Base-by-base conservation (phyloP, 1,284 basidiomycete species). In the Heterobasidion occidentale region DNA sequence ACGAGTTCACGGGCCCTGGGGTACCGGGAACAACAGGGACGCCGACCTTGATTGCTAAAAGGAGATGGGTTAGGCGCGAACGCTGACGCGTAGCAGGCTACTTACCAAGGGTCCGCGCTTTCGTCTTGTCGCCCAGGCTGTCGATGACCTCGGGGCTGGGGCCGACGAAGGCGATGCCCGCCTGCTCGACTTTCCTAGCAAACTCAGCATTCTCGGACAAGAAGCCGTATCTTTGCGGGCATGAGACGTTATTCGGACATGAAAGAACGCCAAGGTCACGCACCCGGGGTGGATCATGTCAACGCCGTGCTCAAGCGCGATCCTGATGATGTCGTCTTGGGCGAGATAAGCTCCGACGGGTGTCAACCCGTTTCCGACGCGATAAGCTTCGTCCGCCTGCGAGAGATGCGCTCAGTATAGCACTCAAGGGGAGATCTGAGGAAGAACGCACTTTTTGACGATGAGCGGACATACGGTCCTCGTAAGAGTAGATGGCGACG, bases 211-310 rank as follows among this genome's bases (percentile, higher is more conserved):
- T 99, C 75, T 99, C 97, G 51, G 94, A 92, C 35, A 99, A 78
- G 84, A 99, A 99, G 59, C 96, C 96, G 70, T 98, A 98, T 59
- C 93, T 95, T n/a, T 56, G 35, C 53, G 27, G 5, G 27, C 36
- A 46, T 34, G 52, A 52, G 54, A 35, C 5, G 9, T 47, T 9
- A 36, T 36, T 36, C 27, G 27, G 8, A 54, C 56, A 56, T 17
- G 52, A n/a, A n/a, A 9, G n/a, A 12, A 48, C 17, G 42, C 8
- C 33, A 34, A 42, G 51, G 47, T 45, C 56, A 58, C 81, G 68
- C 67, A 94, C 90, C 94, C 94, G 15, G 95, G 95, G 74, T 98
- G 97, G 70, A 99, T 99, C 96, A 99, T 98, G 71, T 99, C 95
- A 46, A 99, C 96, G 46, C 92, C 93, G 74, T 98, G 94, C 72